Evolutionary conservation across 441 rosid genomes (phyloP), one percentile per base, ranked within the genome.

Genomic region (Pelargonium myrrhifolium): DNA sequence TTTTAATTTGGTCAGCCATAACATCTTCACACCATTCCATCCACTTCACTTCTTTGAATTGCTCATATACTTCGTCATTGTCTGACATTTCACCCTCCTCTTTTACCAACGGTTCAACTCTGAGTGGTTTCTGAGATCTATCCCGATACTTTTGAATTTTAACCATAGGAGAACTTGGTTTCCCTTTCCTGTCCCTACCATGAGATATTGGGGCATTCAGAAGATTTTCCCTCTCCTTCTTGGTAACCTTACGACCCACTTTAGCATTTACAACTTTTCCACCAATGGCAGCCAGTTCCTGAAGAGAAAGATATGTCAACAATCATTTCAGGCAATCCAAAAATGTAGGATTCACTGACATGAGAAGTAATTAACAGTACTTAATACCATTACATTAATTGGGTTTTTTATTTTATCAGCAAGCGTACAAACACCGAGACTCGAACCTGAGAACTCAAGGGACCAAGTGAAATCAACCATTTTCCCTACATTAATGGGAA

Each of bases 41-140:
- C 99, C 99, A 94, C 80, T 94, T 92, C 63, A 84, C 92, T 84
- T 92, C 98, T 87, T 87, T 94, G 66, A 94, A 94, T 75, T 94
- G 99, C 80, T 88, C 98, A 59, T 89, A 83, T 35, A 92, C 86
- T 80, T 86, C 98, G 72, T 87, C 98, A 45, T 89, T 79, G 79
- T 86, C 99, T 14, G 99, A 94, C 98, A 94, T 94, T 79, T 94
- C 99, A 66, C 99, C 99, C 82, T 94, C 99, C 83, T 94, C 99
- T 79, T 94, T 94, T 49, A 72, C 88, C 68, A 94, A 72, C 31
- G 85, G 96, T 69, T 89, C 98, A 66, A 77, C 88, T 72, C 72
- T 87, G 66, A 74, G 88, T 40, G 82, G 80, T 79, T 79, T 88
- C 80, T 85, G 89, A 61, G 74, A 74, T 74, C 85, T 84, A 66